A percentile compares a stretch with the other conserved stretches of the same genome.
phyloP scores from a whole-genome alignment of 495 filamentous ascomycete species.

The Xylaria flabelliformis region DNA sequence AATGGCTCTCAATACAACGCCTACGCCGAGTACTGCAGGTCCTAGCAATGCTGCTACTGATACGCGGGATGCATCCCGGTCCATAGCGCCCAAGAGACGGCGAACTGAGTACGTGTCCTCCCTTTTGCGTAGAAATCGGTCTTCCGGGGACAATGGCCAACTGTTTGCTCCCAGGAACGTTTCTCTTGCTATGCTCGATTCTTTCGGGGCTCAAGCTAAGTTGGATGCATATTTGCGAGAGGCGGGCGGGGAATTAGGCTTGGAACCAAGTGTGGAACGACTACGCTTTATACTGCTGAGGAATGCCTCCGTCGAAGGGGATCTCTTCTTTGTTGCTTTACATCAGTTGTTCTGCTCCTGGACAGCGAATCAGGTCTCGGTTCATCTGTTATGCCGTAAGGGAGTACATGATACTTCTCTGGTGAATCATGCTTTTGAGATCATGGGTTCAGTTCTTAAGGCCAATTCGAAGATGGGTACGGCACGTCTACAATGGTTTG shows the following conservation, averaged over 20 bases:
- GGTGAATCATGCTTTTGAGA: conserved; percentile 46
- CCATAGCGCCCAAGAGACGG: conserved; percentile 33
- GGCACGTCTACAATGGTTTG: conserved; percentile 58
- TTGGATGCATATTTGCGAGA: conserved; percentile 11
- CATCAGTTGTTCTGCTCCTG: conserved; percentile 73
- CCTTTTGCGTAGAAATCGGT: background rate
- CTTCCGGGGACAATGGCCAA: background rate
- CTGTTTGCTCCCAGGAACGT: conserved; percentile 18
- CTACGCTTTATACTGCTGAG: conserved; percentile 63
- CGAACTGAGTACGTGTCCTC: conserved; percentile 33
- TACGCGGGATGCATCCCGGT: conserved; percentile 11
- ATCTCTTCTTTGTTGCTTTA: conserved; percentile 68
- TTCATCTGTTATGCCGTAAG: conserved; percentile 28
- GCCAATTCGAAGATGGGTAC: conserved; percentile 45
- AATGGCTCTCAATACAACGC: conserved; percentile 33
- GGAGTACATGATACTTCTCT: conserved; percentile 20
- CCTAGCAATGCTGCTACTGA: background rate
- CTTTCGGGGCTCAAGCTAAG: background rate
- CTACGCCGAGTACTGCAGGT: conserved; percentile 22
- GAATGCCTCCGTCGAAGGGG: conserved; percentile 61
- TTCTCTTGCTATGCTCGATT: conserved; percentile 25
- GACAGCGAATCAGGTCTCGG: conserved; percentile 32
- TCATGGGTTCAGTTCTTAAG: conserved; percentile 48
- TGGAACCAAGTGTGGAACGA: conserved; percentile 45
- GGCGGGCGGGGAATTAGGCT: conserved; percentile 22